Evolutionary conservation across 2,329 filamentous ascomycete species (phyloP), one percentile per base, ranked within the genome.

Genomic region (Venturia nashicola): DNA sequence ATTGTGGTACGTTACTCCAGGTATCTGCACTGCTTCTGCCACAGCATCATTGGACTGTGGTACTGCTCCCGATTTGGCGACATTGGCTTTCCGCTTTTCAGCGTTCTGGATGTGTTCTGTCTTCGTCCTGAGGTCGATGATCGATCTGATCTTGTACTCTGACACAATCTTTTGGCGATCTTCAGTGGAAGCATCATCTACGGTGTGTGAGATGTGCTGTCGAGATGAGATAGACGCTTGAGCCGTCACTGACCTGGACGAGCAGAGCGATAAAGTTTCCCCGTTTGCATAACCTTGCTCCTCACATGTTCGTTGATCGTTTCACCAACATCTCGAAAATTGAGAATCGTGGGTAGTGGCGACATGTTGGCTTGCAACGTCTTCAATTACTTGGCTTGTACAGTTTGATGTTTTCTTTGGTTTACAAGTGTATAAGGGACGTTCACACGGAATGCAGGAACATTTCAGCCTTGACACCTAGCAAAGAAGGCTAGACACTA

Each of bases 101-200:
- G 83, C 81, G 70, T 88, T 86, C 71, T 86, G 83, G 67, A 84
- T 78, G 70, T 90, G 87, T 74, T 93, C 90, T 27, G 89, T 90
- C 85, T 87, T 85, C 66, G 90, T 90, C 64, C 91, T 83, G 12
- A 96, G 78, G 76, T 96, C 91, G 65, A 96, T 82, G 48, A 96
- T 83, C 2, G 86, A 90, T 68, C 80, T 83, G 67, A 96, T 83
- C 27, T 82, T 80, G 68, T 87, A 81, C 40, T 84, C 80, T 8
- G 85, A 75, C 11, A 77, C 74, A 12, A 96, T 79, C 40, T 78
- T 76, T 42, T 78, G 72, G 64, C 83, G 82, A 74, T 96, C 91
- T 43, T 78, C 72, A 23, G 79, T 70, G 0, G 88, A 87, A 43
- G 90, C 89, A 72, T 90, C 85, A 70, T 96, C 90, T 81, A 74